phyloP scores from a whole-genome alignment of 2,329 filamentous ascomycete genomes.

The Calonectria pteridis region DNA sequence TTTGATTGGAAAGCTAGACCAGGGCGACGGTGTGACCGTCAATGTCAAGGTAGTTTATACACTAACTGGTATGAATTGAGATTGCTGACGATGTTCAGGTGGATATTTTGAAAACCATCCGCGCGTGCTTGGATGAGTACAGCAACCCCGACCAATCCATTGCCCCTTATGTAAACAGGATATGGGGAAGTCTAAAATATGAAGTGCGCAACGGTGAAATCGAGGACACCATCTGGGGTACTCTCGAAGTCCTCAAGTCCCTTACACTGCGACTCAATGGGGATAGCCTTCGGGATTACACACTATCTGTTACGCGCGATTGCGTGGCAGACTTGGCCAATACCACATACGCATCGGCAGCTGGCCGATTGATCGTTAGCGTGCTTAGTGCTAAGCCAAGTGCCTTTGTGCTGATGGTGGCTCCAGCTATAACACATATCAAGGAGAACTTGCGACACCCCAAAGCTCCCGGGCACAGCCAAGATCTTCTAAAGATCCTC shows the following conservation, averaged over 20 bases:
- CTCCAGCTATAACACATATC: constrained; percentile 61
- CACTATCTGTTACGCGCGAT: constrained; percentile 64
- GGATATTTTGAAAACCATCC: constrained; percentile 68
- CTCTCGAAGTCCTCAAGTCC: constrained; percentile 65
- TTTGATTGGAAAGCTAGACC: constrained; percentile 68
- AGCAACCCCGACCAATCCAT: constrained; percentile 60
- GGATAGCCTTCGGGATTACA: constrained; percentile 59
- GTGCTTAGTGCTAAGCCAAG: constrained; percentile 61
- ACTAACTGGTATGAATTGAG: fast-evolving
- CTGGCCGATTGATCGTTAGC: constrained; percentile 65
- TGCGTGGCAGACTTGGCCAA: constrained; percentile 66
- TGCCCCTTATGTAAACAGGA: constrained; percentile 61
- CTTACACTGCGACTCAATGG: constrained; percentile 61
- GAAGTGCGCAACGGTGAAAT: constrained; percentile 73
- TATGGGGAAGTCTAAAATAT: constrained; percentile 73
- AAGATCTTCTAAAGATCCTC: constrained; percentile 65
- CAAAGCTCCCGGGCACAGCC: constrained; percentile 62
- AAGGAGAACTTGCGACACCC: constrained; percentile 64
- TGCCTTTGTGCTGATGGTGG: constrained; percentile 62
- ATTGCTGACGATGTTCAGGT: constrained; percentile 50
- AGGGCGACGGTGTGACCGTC: constrained; percentile 69
- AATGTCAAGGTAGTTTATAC: constrained; percentile 64
- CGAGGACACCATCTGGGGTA: constrained; percentile 68
- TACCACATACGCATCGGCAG: constrained; percentile 63
- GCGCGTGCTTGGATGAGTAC: constrained; percentile 65